Evolutionary conservation across 2,329 filamentous ascomycete species (phyloP).

Genomic region (Paracoccidioides lutzii): DNA sequence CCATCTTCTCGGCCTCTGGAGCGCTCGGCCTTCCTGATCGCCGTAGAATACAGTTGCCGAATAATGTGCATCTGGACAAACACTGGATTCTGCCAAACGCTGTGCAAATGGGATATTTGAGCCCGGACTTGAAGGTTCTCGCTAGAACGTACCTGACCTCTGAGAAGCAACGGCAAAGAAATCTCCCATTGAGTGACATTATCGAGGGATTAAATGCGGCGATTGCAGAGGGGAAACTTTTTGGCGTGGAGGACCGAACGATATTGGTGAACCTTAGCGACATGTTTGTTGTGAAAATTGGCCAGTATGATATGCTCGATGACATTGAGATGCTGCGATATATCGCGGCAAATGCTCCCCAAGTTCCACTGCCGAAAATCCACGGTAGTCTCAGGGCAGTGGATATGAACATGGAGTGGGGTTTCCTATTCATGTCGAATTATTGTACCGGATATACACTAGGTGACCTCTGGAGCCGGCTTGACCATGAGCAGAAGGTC

Average conservation of each 20-base stretch:
- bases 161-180: neutral
- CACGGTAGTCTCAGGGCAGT: neutral
- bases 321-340: neutral
- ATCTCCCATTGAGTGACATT: neutral
- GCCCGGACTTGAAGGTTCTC: neutral
- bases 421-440: neutral
- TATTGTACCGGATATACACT: neutral
- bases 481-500: neutral
- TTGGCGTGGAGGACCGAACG: neutral
- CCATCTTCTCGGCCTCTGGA: neutral
- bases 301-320: neutral
- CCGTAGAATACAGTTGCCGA: neutral
- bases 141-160: neutral
- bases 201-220: neutral
- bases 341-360: neutral
- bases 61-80: neutral
- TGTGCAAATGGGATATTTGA: neutral
- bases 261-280: neutral
- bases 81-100: neutral
- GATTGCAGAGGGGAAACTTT: neutral
- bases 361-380: neutral
- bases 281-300: neutral
- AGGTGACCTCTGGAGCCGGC: neutral
- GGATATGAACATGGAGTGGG: neutral
- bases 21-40: neutral